Conservation (phyloP, 2,329 filamentous ascomycete species). For the Apiospora sp. region DNA sequence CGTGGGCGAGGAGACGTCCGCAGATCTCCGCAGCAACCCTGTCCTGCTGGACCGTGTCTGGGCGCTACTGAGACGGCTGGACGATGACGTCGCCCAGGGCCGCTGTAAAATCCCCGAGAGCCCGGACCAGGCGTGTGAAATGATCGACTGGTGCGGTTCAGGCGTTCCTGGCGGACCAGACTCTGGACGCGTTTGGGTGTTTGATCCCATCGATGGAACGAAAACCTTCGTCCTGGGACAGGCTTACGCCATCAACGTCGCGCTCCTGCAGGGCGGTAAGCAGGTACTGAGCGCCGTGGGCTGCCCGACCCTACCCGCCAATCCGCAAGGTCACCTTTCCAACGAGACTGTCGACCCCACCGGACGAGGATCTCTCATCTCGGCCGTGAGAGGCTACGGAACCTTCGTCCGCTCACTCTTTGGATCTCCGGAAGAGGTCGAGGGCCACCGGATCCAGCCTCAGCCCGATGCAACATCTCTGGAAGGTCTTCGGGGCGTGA, state of each 20-base stretch:
- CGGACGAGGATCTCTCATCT: conserved; percentile 58
- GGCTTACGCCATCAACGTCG: conserved; percentile 66
- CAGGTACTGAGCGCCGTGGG: conserved; percentile 60
- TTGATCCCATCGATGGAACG: conserved; percentile 69
- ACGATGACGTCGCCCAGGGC: conserved; percentile 36
- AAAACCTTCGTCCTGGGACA: conserved; percentile 62
- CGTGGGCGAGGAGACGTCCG: conserved; percentile 64
- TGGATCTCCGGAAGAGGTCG: conserved; percentile 33
- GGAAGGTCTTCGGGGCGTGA: conserved; percentile 51
- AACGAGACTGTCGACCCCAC: conserved; percentile 54
- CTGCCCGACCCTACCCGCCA: conserved; percentile 53
- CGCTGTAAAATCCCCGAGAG: conserved; percentile 46
- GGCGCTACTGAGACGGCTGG: conserved; percentile 48
- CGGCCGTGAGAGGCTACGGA: conserved; percentile 57
- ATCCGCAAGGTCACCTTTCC: conserved; percentile 48
- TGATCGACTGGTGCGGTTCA: conserved; percentile 61
- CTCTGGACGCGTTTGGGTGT: conserved; percentile 60
- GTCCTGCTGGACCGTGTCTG: conserved; percentile 56
- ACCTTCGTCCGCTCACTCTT: conserved; percentile 54
- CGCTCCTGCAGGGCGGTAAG: conserved; percentile 57
- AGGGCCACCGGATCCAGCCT: conserved; percentile 44
- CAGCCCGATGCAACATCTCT: conserved; percentile 38
- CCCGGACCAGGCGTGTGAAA: conserved; percentile 56
- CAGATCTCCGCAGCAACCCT: conserved; percentile 52
- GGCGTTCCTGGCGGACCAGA: conserved; percentile 43